phyloP scores from a whole-genome alignment of 495 filamentous ascomycete species.

The Daldinia concentrica region DNA sequence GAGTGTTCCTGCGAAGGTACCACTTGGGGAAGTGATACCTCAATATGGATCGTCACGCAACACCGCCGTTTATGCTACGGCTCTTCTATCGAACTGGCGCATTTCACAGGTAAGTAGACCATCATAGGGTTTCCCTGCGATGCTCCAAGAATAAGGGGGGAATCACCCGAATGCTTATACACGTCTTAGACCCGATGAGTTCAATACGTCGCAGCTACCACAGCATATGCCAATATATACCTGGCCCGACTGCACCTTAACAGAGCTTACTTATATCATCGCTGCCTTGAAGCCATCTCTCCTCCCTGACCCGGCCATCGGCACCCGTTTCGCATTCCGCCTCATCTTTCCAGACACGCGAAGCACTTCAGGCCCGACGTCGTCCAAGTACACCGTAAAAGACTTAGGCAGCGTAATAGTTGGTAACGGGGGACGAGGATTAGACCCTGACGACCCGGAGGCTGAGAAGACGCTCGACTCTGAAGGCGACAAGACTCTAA shows the following conservation, averaged over 20 bases:
- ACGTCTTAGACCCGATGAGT: constrained; percentile 69
- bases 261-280: constrained; percentile 78
- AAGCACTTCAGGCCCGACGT: constrained; percentile 57
- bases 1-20: constrained; percentile 25
- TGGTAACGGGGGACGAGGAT: constrained; percentile 65
- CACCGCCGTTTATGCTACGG: constrained; percentile 87
- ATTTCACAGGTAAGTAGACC: constrained; percentile 70
- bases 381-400: constrained; percentile 71
- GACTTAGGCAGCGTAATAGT: constrained; percentile 87
- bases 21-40: constrained; percentile 30
- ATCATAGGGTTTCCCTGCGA: background rate
- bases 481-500: constrained; percentile 71
- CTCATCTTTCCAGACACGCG: constrained; percentile 86
- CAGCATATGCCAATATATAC: constrained; percentile 85
- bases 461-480: constrained; percentile 34
- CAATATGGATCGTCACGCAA: constrained; percentile 69
- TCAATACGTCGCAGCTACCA: constrained; percentile 65
- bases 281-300: constrained; percentile 50
- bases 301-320: constrained; percentile 78
- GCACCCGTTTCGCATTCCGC: constrained; percentile 85
- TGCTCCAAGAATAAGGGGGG: background rate
- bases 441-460: constrained; percentile 40
- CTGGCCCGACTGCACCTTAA: constrained; percentile 83
- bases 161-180: constrained; percentile 1
- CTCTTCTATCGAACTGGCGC: constrained; percentile 82